Base-by-base conservation (phyloP, 768 basidiomycete genomes). In the Favolaschia claudopus region DNA sequence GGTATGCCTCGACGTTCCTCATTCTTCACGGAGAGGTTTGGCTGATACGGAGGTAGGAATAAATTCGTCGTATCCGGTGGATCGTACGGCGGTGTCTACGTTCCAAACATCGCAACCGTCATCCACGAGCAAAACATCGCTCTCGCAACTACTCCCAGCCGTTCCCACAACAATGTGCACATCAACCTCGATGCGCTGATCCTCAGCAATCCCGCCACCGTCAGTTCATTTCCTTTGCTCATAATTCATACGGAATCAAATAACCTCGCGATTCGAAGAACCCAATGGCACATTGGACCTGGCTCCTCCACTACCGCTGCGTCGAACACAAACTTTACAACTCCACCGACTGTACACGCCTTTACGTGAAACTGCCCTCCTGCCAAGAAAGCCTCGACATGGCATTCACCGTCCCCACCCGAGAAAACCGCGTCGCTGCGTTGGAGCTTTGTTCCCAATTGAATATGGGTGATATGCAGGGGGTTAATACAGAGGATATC, bases 241-340 rank as follows among this genome's bases (percentile, higher is more conserved):
- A 32, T 29, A n/a, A n/a, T n/a, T n/a, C n/a, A n/a, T n/a, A n/a
- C n/a, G n/a, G n/a, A n/a, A n/a, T n/a, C n/a, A n/a, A n/a, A n/a
- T n/a, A n/a, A n/a, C n/a, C n/a, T n/a, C n/a, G n/a, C n/a, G n/a
- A n/a, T n/a, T 22, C 17, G 17, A 53, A 76, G 73, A 65, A 71
- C 44, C 45, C 66, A 5, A 45, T 67, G n/a, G 38, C 69, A 12
- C 67, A 72, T 54, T 71, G 64, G 33, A 43, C 57, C n/a, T 74
- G 74, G 74, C 29, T 62, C 4, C 64, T 73, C 2, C 66, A 74
- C n/a, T 65, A 71, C n/a, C 63, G 67, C 24, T 75, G 72, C 50
- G 40, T 62, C 37, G 46, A 65, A 7, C 64, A 67, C 33, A 49
- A 71, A 32, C 27, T 72, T 5, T 70, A 71, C 62, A 74, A 72